These are phyloP conservation scores for Phytopythium litorale DNA, from an alignment of 352 stramenopile genomes.

Conservation along the genomic window DNA sequence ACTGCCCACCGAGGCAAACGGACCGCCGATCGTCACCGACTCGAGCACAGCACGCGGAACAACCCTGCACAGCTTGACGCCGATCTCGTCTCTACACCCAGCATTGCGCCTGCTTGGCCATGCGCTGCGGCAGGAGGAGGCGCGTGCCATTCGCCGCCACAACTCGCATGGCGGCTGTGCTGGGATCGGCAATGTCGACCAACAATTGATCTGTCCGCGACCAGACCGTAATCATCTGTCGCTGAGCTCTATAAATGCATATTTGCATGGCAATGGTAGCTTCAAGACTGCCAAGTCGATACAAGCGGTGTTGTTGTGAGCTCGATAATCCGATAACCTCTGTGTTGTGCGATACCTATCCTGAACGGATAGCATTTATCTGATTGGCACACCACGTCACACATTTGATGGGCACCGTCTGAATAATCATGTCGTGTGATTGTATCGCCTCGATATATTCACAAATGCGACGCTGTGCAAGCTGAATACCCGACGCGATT, in stretches of 20 bases:
- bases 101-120: background rate
- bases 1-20: background rate
- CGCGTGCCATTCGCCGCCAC: background rate
- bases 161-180: background rate
- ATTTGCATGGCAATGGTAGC: background rate
- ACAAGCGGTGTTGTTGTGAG: background rate
- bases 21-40: background rate
- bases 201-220: constrained; percentile 6
- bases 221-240: background rate
- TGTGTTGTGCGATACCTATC: background rate
- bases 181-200: background rate
- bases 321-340: background rate
- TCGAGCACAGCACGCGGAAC: background rate
- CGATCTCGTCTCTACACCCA: background rate
- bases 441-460: background rate
- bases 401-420: background rate
- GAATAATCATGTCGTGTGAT: background rate
- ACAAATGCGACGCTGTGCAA: background rate
- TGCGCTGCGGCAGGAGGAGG: background rate
- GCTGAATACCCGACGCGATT: background rate
- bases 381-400: too few species aligned
- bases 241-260: background rate
- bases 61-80: background rate
- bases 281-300: background rate
- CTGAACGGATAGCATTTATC: background rate